Conservation (phyloP, 2,329 filamentous ascomycete genomes). For the Gyromitra esculenta region DNA sequence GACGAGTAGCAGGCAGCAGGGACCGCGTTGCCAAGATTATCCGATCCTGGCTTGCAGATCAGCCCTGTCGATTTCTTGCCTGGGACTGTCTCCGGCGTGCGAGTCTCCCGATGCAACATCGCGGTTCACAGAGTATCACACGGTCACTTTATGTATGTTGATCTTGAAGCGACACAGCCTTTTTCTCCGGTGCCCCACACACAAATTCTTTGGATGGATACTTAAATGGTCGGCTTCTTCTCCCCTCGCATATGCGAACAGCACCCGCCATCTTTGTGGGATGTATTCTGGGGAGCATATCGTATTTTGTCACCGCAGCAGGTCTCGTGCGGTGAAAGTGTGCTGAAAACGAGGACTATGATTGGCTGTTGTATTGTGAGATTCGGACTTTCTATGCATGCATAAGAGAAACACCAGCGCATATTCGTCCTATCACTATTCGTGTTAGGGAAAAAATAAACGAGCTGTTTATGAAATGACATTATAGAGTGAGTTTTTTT, state of each 20-base stretch:
- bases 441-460: background rate
- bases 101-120: background rate
- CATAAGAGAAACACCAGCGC: background rate
- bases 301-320: background rate
- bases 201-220: background rate
- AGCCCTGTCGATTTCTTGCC: constrained; percentile 1
- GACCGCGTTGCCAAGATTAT: constrained; percentile 32
- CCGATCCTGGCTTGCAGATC: constrained; percentile 15
- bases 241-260: background rate
- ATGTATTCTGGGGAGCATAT: background rate
- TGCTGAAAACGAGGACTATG: background rate
- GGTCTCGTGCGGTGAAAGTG: background rate
- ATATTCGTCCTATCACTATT: background rate
- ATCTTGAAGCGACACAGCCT: background rate
- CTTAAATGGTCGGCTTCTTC: background rate
- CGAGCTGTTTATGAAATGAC: background rate
- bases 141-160: background rate
- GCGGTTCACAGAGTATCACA: constrained; percentile 17
- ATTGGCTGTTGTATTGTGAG: background rate
- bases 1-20: background rate
- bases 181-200: background rate
- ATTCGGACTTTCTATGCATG: background rate
- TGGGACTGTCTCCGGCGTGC: constrained; percentile 1
- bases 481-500: background rate
- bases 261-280: background rate